Base-by-base conservation (phyloP, 2,329 filamentous ascomycete genomes). In the Neonectria ditissima region DNA sequence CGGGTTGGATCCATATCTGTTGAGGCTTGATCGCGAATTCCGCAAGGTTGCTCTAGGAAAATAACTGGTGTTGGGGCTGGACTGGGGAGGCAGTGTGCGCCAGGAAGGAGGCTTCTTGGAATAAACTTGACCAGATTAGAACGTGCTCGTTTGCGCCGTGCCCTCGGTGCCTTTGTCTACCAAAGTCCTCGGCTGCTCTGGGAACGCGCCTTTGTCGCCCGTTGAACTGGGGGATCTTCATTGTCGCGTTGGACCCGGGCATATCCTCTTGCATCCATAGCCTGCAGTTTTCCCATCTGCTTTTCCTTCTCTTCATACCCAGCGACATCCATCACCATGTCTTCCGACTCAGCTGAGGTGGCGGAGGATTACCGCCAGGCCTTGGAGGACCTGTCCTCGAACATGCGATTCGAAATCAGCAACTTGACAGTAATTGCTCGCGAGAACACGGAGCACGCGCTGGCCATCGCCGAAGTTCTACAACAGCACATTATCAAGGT, bases 401-500 rank as follows among this genome's bases (percentile, higher is more conserved):
- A 97, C 82, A 93, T 93, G 81, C 91, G 94, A 76, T 93, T 93
- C 80, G 95, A 98, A 81, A 99, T 99, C 79, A 95, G 92, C 85
- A 98, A 97, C 81, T 82, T 99, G 81, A 99, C 96, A 66, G 90
- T 97, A 78, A 98, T 99, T 80, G 96, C 96, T 64, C 93, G 97
- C 79, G 96, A 99, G 80, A 97, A 97, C 75, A 97, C 94, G 69
- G 94, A 97, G 80, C 92, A 97, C 83, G 96, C 96, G 37, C 89
- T 97, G 79, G 93, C 92, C 69, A 98, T 99, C 74, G 94, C 96
- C 18, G 89, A 93, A 74, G 93, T 93, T 52, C 82, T 99, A 72
- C 92, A 97, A 78, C 92, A 94, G 69, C 96, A 99, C 76, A 97
- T 99, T 79, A 91, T 93, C 80, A 92, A 92, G 86, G 96, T 97